Evolutionary conservation across 1,284 basidiomycete genomes (phyloP), one percentile per base, ranked within the genome.

Genomic region (Pseudozyma tsukubaensis): DNA sequence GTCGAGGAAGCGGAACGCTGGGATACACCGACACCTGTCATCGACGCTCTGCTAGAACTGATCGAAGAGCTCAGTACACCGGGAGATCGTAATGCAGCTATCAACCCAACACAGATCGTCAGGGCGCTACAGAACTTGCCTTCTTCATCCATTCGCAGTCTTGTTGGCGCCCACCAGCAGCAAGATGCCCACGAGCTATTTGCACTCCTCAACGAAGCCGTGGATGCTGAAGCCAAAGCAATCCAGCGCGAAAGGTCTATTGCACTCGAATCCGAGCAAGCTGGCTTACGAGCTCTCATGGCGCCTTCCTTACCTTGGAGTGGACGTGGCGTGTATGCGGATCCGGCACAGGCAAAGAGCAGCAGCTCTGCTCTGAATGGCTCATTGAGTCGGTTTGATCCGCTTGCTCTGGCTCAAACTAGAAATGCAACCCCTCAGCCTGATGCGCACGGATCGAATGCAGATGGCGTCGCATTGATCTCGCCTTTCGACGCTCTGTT

Each of bases 181-280:
- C 83, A 84, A 47, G 83, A 84, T 44, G 82, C 83, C 1, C 83
- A 84, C 50, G 83, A 84, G 59, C 75, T 84, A 14, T 77, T 80
- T 49, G 74, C 81, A 1, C 72, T 84, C 4, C 75, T 84, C 36
- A 67, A 76, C 40, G 66, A 75, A n/a, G 79, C 81, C 1, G 63
- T 84, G 21, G 74, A 79, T 35, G 64, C 67, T 8, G 83, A 84
- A 56, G 72, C 77, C 1, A 67, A 66, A 18, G 52, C 48, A 3
- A 69, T 83, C 1, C 52, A 54, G 11, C 29, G n/a, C 12, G 75
- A 77, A 50, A 37, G 48, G 29, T 35, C 53, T 2, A n/a, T 32
- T 1, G 59, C 67, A 10, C 67, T 72, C 34, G 43, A 69, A 19
- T 24, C 48, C 0, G 59, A 67, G 24, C 56, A 73, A 18, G 71